These are phyloP conservation scores for Rhamnella rubrinervis DNA, from an alignment of 331 rosid genomes.

Conservation along the genomic window DNA sequence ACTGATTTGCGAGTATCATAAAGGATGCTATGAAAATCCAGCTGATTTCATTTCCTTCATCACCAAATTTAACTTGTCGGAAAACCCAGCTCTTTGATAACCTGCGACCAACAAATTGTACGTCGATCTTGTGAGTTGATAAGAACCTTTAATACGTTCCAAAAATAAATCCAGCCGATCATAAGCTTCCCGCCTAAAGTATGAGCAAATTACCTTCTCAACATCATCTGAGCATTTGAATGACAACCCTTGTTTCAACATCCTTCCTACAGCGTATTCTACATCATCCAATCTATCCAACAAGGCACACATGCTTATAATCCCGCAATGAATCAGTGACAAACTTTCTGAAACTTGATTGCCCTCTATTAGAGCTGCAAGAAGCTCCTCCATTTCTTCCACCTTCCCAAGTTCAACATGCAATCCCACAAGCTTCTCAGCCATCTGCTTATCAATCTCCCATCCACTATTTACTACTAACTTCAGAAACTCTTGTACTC, in stretches of 20 bases:
- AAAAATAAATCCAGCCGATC: constrained; percentile 59
- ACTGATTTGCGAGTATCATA: not conserved
- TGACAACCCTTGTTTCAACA: constrained; percentile 54
- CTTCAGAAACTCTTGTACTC: constrained; percentile 41
- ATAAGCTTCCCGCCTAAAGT: constrained; percentile 53
- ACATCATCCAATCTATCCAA: constrained; percentile 55
- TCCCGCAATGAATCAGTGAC: constrained; percentile 39
- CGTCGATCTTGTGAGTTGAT: constrained; percentile 41
- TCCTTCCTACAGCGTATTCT: constrained; percentile 56
- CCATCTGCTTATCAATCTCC: constrained; percentile 43
- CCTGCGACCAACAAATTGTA: constrained; percentile 46
- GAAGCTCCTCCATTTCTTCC: constrained; percentile 54
- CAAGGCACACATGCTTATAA: constrained; percentile 40
- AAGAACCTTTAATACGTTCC: constrained; percentile 36
- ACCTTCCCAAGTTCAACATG: constrained; percentile 38
- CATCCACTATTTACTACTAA: constrained; percentile 30
- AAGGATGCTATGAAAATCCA: constrained; percentile 30
- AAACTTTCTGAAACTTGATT: constrained; percentile 24
- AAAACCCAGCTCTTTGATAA: constrained; percentile 48
- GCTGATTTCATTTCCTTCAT: constrained; percentile 35
- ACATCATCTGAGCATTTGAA: constrained; percentile 43
- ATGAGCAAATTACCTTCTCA: constrained; percentile 53
- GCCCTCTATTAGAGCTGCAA: constrained; percentile 28
- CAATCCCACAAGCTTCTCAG: constrained; percentile 39
- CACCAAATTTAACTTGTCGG: constrained; percentile 33